These are phyloP conservation scores for Ophiostoma sp. DNA, from an alignment of 2,329 filamentous ascomycete species.

Conservation along the genomic window DNA sequence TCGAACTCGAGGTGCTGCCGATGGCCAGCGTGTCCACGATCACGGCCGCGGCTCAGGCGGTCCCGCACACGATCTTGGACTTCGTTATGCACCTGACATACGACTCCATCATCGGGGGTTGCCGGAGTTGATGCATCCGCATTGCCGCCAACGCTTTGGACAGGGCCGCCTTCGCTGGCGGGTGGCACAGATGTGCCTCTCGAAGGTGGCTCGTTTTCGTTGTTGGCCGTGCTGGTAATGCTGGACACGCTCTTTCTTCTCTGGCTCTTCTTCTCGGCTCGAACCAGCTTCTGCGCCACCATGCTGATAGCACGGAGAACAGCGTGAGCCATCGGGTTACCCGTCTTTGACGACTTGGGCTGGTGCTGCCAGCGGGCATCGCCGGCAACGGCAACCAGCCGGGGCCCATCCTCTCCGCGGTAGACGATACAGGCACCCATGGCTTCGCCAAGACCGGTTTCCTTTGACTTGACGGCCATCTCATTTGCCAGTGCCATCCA, in stretches of 20 bases:
- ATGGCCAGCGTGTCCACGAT: constrained; percentile 30
- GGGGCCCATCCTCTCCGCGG: constrained; percentile 49
- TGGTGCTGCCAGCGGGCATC: constrained; percentile 70
- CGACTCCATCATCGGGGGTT: not conserved
- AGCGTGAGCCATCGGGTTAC: constrained; percentile 77
- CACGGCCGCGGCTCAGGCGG: constrained; percentile 30
- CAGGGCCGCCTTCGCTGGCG: not conserved
- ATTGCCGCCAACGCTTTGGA: not conserved
- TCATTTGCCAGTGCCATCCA: constrained; percentile 69
- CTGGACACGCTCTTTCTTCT: constrained; percentile 16
- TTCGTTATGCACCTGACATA: constrained; percentile 28
- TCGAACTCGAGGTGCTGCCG: constrained; percentile 54
- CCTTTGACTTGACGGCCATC: constrained; percentile 60
- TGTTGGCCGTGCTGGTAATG: not conserved
- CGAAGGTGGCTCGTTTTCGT: constrained; percentile 34
- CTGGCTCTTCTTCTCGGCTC: constrained; percentile 50
- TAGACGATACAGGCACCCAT: constrained; percentile 77
- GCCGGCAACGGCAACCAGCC: constrained; percentile 70
- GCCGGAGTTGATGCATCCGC: not conserved
- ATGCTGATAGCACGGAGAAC: constrained; percentile 79
- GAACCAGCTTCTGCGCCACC: constrained; percentile 68
- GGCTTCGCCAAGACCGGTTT: constrained; percentile 62
- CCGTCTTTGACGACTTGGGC: constrained; percentile 48
- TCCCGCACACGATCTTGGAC: constrained; percentile 31
- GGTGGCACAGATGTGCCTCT: not conserved